Evolutionary conservation across 75 land plant species (phyloP).

Genomic region (Selaginella tamariscina): DNA sequence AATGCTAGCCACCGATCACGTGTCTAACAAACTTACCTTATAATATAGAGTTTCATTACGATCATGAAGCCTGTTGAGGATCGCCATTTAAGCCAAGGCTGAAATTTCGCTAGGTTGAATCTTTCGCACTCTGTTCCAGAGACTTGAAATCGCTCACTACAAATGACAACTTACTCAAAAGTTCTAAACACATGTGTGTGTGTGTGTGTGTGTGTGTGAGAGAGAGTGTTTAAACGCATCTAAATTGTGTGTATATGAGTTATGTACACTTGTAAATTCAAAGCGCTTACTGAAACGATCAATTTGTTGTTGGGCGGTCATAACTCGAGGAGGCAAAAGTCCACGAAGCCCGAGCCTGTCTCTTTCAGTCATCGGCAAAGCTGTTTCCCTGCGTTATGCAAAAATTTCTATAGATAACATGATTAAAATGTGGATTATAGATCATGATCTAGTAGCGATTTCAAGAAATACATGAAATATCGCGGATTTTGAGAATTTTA

Average conservation of each 20-base stretch:
- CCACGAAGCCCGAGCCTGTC: constrained; percentile 93
- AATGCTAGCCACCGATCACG: too few species aligned
- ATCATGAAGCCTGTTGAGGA: constrained; percentile 92
- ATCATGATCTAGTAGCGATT: too few species aligned
- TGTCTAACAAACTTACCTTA: constrained; percentile 50
- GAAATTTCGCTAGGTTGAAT: constrained; percentile 82
- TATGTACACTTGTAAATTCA: background rate
- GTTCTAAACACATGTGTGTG: too few species aligned
- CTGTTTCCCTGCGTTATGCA: constrained; percentile 97
- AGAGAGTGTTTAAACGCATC: too few species aligned
- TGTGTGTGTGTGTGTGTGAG: too few species aligned
- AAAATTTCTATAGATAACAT: too few species aligned
- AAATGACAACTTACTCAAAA: too few species aligned
- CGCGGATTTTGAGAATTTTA: background rate
- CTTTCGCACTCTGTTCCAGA: constrained; percentile 51
- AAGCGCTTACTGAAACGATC: constrained; percentile 74
- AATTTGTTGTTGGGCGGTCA: constrained; percentile 76
- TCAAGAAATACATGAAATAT: background rate
- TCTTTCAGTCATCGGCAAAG: constrained; percentile 80
- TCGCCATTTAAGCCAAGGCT: constrained; percentile 87
- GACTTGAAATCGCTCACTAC: constrained; percentile 81
- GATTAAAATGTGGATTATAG: too few species aligned
- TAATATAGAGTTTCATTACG: constrained; percentile 96
- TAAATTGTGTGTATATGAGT: too few species aligned
- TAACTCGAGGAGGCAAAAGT: constrained; percentile 82